Evolutionary conservation across 2,329 filamentous ascomycete genomes (phyloP), one percentile per base, ranked within the genome.

Genomic region (Cordyceps tenuipes): DNA sequence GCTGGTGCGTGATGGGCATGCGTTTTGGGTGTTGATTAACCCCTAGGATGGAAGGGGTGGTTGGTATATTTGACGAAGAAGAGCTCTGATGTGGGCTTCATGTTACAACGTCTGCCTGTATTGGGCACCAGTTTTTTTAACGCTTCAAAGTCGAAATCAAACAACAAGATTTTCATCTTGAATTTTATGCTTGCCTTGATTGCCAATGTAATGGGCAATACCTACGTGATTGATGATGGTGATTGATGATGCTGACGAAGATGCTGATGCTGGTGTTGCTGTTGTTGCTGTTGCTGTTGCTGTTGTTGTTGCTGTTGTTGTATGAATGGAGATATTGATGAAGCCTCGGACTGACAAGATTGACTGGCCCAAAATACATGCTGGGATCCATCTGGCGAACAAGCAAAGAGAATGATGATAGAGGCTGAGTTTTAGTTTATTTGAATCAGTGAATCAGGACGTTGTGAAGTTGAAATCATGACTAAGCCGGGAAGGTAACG

Each of bases 1-100:
- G 41, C 47, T 17, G 48, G 23, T 26, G 41, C 49, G 48, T 59
- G 57, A 62, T 66, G 60, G 66, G 21, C 62, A 65, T 54, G 29
- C 57, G 31, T 53, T 53, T 50, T 57, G 54, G 48, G 50, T 54
- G 49, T 44, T 26, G 29, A 29, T 29, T 47, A 39, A 15, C 19
- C 57, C 49, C 43, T 6, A 50, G 47, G 39, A 48, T 26, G 19
- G 43, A 49, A 48, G 29, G 44, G 49, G 21, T 31, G 43, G 44
- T 59, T 59, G 57, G 50, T 48, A 47, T 59, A 59, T 49, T 31
- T 50, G 50, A 48, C 39, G 57, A 59, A 34, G 50, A 49, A 34
- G 51, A 31, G 50, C 50, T 48, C 44, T 41, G 31, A 31, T 54
- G 23, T 36, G 44, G 48, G 57, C 34, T 60, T 43, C 5, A 54